These are phyloP conservation scores for Xylaria sp. DNA, from an alignment of 2,329 filamentous ascomycete species.

Conservation along the genomic window DNA sequence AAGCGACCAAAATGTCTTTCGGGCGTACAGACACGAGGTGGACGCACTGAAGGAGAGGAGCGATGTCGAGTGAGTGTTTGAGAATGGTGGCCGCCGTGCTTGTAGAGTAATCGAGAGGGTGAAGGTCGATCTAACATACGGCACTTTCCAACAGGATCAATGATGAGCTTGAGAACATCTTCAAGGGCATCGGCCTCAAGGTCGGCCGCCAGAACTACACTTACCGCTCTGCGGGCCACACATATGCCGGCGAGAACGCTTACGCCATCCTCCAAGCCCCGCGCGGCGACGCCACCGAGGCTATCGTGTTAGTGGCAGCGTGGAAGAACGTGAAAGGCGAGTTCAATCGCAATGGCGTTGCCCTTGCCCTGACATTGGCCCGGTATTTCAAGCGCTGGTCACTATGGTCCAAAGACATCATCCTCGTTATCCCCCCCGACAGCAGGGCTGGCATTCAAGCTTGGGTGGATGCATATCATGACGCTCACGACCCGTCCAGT, in stretches of 20 bases:
- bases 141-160: conserved; percentile 62
- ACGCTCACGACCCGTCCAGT: conserved; percentile 77
- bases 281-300: conserved; percentile 94
- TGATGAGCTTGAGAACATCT: conserved; percentile 77
- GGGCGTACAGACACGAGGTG: conserved; percentile 88
- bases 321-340: conserved; percentile 85
- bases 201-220: conserved; percentile 88
- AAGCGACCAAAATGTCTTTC: conserved; percentile 93
- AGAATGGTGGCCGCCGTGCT: neutral
- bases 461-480: conserved; percentile 98
- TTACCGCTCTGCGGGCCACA: conserved; percentile 81
- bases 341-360: conserved; percentile 87
- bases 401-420: conserved; percentile 98
- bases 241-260: conserved; percentile 84
- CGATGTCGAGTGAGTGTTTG: conserved; percentile 63
- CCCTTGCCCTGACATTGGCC: conserved; percentile 85
- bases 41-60: conserved; percentile 66
- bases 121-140: conserved; percentile 27
- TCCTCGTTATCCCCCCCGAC: conserved; percentile 88
- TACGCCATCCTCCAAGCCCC: conserved; percentile 95
- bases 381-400: conserved; percentile 99
- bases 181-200: conserved; percentile 84
- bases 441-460: conserved; percentile 91
- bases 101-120: neutral
- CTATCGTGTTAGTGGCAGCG: conserved; percentile 89